Percentiles rank a stretch among this genome's conserved stretches.
Conservation (phyloP, 306 rosid genomes). For the Comarum palustre region DNA sequence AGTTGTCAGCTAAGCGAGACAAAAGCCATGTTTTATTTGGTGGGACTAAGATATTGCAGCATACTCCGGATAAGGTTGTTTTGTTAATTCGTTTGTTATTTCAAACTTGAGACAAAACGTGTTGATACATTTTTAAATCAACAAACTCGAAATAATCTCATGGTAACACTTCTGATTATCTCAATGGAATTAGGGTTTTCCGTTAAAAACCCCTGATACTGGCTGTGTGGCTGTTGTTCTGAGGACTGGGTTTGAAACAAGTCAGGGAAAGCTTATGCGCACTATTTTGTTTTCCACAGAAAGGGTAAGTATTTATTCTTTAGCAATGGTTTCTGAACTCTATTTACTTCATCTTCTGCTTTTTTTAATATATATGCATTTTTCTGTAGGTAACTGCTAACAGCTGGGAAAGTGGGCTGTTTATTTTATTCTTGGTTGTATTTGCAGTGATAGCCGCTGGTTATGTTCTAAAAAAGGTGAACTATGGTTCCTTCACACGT, state of each 20-base stretch:
- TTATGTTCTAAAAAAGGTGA: conserved; percentile 89
- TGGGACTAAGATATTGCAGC: conserved; percentile 98
- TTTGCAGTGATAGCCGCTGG: conserved; percentile 98
- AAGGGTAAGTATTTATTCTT: conserved; percentile 58
- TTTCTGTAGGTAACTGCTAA: conserved; percentile 83
- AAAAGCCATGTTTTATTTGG: conserved; percentile 89
- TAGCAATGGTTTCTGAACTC: conserved; percentile 11
- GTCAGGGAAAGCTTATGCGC: conserved; percentile 99
- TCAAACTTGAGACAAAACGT: background rate
- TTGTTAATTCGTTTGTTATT: background rate
- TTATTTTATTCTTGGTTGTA: conserved; percentile 84
- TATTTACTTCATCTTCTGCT: conserved; percentile 6
- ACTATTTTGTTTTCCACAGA: conserved; percentile 96
- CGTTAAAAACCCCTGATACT: conserved; percentile 87
- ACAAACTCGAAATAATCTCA: background rate
- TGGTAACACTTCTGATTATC: conserved; percentile 24
- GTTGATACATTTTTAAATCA: background rate
- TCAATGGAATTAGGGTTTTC: conserved; percentile 66
- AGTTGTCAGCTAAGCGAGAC: conserved; percentile 75
- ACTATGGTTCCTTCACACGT: conserved; percentile 21
- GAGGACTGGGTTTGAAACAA: conserved; percentile 98
- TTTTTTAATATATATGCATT: background rate
- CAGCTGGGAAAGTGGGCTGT: conserved; percentile 99
- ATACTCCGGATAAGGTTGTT: conserved; percentile 85
- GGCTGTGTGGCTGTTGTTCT: conserved; percentile 96